A percentile compares a stretch with the other conserved stretches of the same genome.
Conservation (phyloP, 108 stramenopile genomes). For the Skeletonema potamos region DNA sequence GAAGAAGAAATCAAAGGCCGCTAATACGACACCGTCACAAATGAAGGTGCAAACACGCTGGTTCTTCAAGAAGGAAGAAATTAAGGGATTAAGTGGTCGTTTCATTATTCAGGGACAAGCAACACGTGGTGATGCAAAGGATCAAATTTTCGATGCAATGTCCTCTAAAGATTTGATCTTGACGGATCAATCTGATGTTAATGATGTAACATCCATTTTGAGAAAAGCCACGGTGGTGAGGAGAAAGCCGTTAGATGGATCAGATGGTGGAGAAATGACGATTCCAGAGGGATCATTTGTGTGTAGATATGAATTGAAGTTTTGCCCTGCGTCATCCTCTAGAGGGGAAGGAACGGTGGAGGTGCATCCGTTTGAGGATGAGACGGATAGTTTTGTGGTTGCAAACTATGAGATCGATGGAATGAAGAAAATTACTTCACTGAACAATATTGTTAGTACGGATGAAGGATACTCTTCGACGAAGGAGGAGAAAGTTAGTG, state of each 20-base stretch:
- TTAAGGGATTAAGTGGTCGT: constrained; percentile 47
- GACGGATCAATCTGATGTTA: constrained; percentile 66
- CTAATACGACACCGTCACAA: background rate
- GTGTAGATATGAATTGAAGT: constrained; percentile 48
- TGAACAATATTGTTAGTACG: constrained; percentile 5
- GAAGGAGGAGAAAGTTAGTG: constrained; percentile 17
- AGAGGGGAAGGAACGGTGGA: constrained; percentile 15
- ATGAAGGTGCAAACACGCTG: constrained; percentile 11
- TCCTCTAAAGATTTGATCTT: constrained; percentile 56
- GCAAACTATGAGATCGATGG: constrained; percentile 7
- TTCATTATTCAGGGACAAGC: constrained; percentile 35
- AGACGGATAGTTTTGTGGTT: constrained; percentile 11
- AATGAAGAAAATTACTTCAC: constrained; percentile 3
- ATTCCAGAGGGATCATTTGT: constrained; percentile 40
- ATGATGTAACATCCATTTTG: constrained; percentile 58
- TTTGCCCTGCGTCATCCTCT: constrained; percentile 17
- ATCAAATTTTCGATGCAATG: constrained; percentile 34
- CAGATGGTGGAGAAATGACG: background rate
- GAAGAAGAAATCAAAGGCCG: constrained; percentile 21
- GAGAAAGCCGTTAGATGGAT: constrained; percentile 24
- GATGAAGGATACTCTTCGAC: constrained; percentile 14
- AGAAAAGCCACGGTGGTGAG: constrained; percentile 48
- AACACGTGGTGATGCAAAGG: constrained; percentile 19
- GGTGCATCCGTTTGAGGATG: constrained; percentile 25
- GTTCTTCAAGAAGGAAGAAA: constrained; percentile 58